phyloP scores from a whole-genome alignment of 2,329 filamentous ascomycete genomes.

The Fusarium newnesense region DNA sequence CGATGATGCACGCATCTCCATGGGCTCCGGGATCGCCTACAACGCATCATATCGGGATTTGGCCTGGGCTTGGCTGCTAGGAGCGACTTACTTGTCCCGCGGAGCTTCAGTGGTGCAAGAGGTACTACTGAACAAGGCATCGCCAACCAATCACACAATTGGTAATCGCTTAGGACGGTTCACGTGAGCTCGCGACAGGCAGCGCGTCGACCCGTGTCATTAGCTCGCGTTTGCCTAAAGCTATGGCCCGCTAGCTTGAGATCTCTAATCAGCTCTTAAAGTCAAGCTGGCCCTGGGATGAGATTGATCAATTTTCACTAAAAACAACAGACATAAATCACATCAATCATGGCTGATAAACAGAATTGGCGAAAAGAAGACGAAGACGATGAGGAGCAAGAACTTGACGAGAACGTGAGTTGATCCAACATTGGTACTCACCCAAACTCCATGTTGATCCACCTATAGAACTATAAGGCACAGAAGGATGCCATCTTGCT shows the following conservation, averaged over 20 bases:
- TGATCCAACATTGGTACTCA: slow-evolving; percentile 1
- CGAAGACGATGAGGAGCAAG: slow-evolving; percentile 72
- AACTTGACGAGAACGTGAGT: slow-evolving; percentile 71
- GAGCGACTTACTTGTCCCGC: neutral
- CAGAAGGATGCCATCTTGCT: slow-evolving; percentile 99
- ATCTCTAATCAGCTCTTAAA: slow-evolving; percentile 39
- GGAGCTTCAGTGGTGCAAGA: neutral
- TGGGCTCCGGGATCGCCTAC: slow-evolving; percentile 39
- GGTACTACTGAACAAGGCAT: slow-evolving; percentile 24
- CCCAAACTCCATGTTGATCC: slow-evolving; percentile 20
- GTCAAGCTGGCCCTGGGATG: slow-evolving; percentile 32
- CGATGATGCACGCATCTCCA: slow-evolving; percentile 44
- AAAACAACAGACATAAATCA: slow-evolving; percentile 5
- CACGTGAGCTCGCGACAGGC: slow-evolving; percentile 48
- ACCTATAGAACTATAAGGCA: slow-evolving; percentile 80
- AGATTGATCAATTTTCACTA: slow-evolving; percentile 7
- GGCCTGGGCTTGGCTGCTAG: slow-evolving; percentile 9
- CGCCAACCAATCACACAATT: slow-evolving; percentile 42
- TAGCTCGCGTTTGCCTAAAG: slow-evolving; percentile 48
- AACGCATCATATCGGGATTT: slow-evolving; percentile 38
- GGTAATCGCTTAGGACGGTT: slow-evolving; percentile 27
- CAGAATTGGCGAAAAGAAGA: slow-evolving; percentile 61
- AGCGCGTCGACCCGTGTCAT: slow-evolving; percentile 36
- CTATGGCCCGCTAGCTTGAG: slow-evolving; percentile 40
- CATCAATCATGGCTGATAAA: slow-evolving; percentile 48